phyloP scores from a whole-genome alignment of 2,329 filamentous ascomycete genomes.

The Mariannaea sp. region DNA sequence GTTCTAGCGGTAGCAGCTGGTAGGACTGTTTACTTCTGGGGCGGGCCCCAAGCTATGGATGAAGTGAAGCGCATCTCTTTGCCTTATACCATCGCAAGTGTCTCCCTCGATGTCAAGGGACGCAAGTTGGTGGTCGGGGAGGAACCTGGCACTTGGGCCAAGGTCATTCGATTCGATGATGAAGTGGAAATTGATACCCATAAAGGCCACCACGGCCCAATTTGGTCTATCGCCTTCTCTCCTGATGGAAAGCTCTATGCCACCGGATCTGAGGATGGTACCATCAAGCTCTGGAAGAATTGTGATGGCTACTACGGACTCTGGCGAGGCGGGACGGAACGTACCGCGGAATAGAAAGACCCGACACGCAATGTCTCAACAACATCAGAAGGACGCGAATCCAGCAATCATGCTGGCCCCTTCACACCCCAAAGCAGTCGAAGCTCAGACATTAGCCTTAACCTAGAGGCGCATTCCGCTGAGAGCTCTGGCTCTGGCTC shows the following conservation, averaged over 20 bases:
- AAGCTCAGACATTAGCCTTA: conserved; percentile 21
- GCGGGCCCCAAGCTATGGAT: conserved; percentile 70
- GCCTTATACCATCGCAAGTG: conserved; percentile 85
- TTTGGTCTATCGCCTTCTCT: conserved; percentile 94
- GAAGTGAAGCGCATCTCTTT: conserved; percentile 80
- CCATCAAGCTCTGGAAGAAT: conserved; percentile 89
- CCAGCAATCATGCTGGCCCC: conserved; percentile 8
- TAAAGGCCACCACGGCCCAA: conserved; percentile 95
- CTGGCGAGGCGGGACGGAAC: conserved; percentile 59
- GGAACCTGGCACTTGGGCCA: conserved; percentile 93
- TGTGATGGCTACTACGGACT: conserved; percentile 68
- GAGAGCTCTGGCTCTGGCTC: conserved; percentile 6
- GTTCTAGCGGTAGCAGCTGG: conserved; percentile 92
- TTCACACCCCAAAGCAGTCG: conserved; percentile 20
- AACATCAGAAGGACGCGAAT: conserved; percentile 23
- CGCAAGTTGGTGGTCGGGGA: conserved; percentile 88
- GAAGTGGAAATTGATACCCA: conserved; percentile 86
- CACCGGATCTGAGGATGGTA: conserved; percentile 95
- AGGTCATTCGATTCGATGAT: conserved; percentile 87
- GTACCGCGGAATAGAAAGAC: conserved; percentile 45
- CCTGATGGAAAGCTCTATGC: conserved; percentile 96
- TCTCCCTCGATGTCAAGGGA: conserved; percentile 81
- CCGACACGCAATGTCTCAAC: conserved; percentile 31
- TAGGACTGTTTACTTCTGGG: conserved; percentile 91
- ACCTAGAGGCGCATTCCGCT: conserved; percentile 1